These are phyloP conservation scores for Rhodamnia rubescens DNA, from an alignment of 345 rosid species.

Conservation along the genomic window DNA sequence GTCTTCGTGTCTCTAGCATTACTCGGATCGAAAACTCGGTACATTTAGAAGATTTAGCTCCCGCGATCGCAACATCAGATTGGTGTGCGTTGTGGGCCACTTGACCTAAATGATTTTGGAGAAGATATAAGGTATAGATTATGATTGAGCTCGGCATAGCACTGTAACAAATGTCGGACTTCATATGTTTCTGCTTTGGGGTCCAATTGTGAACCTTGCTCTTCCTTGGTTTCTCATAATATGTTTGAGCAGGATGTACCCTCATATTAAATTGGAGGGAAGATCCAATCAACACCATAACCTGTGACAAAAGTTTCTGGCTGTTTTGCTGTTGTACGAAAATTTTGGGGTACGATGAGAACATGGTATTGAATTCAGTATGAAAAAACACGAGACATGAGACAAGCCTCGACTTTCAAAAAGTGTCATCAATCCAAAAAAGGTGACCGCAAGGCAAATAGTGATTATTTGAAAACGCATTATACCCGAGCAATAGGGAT, in stretches of 20 bases:
- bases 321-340: not conserved
- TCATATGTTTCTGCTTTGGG: not conserved
- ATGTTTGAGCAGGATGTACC: not conserved
- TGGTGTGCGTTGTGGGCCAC: not conserved
- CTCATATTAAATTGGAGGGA: not conserved
- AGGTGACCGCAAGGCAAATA: rapidly evolving
- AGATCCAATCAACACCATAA: not conserved
- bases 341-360: not conserved
- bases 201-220: not conserved
- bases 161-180: not conserved
- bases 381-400: not conserved
- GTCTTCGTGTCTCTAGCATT: not conserved
- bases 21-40: not conserved
- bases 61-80: not conserved
- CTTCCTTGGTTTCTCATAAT: not conserved
- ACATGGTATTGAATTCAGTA: not conserved
- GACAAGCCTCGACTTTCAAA: not conserved
- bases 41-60: not conserved
- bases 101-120: not conserved
- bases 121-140: not conserved
- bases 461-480: not conserved
- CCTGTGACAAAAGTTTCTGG: not conserved
- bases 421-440: not conserved
- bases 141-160: not conserved
- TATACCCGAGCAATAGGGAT: not conserved